Evolutionary conservation across 202 grass and related monocot genomes (phyloP), one percentile per base, ranked within the genome.

Genomic region (Digitaria exilis): DNA sequence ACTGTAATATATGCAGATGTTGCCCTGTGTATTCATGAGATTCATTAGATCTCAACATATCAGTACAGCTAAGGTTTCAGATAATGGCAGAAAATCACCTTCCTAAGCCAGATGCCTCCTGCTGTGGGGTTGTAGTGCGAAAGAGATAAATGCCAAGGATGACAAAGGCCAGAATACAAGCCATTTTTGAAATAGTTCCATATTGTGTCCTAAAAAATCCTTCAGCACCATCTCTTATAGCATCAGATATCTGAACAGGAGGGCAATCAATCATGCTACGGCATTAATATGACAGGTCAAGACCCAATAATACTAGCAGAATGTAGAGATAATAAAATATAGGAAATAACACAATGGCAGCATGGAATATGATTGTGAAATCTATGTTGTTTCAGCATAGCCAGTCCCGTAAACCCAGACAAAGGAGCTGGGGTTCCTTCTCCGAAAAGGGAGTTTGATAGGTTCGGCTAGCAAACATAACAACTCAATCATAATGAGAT

Each of bases 121-220:
- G 93, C 65, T 98, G 96, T 4, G 91, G 89, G 41, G 93, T 96
- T 29, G 84, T 83, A 80, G 74, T 75, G 65, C 96, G 96, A 84
- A 96, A 98, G 64, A 98, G 96, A 93, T 98, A 98, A 85, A 98
- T 98, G 87, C 75, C 42, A 82, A 98, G 96, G 75, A 98, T 98
- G 80, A 92, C 81, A 90, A 98, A 80, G 57, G 93, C 96, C 80
- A 98, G 73, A 84, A 98, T 78, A 78, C 88, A 48, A 41, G 96
- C 91, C 96, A 98, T 98, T 85, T 94, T 98, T 77, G 96, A 98
- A 80, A 98, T 98, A 32, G 93, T 92, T 65, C 96, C 93, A 88
- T 98, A 98, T 28, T 98, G 96, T 46, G 96, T 98, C 87, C 85
- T 95, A 74, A 96, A 98, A 78, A 98, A 98, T 50, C 96, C 96